phyloP scores from a whole-genome alignment of 2,329 filamentous ascomycete genomes.

The Alternaria metachromatica region DNA sequence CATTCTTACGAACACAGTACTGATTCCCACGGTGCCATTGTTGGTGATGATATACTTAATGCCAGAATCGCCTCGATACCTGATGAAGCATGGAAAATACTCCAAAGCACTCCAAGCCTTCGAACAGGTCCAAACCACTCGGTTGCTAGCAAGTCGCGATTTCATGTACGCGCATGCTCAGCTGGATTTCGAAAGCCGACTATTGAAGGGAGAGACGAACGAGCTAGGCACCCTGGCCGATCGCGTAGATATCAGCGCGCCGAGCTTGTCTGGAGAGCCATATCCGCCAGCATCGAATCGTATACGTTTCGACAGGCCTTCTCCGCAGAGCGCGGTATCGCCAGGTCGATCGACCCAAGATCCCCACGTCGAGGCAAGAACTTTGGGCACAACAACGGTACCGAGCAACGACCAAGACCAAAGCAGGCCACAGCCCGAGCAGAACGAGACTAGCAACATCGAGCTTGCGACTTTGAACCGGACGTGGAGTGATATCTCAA shows the following conservation, averaged over 20 bases:
- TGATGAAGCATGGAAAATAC: constrained; percentile 33
- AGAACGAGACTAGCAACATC: not conserved
- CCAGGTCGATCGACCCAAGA: not conserved
- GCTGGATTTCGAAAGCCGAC: constrained; percentile 27
- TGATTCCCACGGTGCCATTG: constrained; percentile 27
- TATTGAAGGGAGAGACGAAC: constrained; percentile 16
- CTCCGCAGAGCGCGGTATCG: not conserved
- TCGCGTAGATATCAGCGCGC: constrained; percentile 11
- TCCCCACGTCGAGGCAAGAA: not conserved
- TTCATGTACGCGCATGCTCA: constrained; percentile 35
- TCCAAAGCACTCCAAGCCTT: constrained; percentile 26
- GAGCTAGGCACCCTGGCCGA: constrained; percentile 18
- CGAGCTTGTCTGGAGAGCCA: not conserved
- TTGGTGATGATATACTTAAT: constrained; percentile 30
- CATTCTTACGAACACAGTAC: constrained; percentile 27
- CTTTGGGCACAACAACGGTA: not conserved
- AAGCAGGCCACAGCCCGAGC: not conserved
- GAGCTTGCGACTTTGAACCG: constrained; percentile 2
- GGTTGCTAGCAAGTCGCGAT: constrained; percentile 24
- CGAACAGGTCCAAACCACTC: constrained; percentile 25
- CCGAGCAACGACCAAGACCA: not conserved
- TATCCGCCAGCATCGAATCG: not conserved
- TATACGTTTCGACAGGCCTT: not conserved
- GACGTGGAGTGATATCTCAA: constrained; percentile 13
- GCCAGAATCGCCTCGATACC: constrained; percentile 25